Percentiles rank a stretch among this genome's conserved stretches.
Evolutionary conservation across 345 rosid genomes (phyloP).

Genomic region (Alliaria petiolata): DNA sequence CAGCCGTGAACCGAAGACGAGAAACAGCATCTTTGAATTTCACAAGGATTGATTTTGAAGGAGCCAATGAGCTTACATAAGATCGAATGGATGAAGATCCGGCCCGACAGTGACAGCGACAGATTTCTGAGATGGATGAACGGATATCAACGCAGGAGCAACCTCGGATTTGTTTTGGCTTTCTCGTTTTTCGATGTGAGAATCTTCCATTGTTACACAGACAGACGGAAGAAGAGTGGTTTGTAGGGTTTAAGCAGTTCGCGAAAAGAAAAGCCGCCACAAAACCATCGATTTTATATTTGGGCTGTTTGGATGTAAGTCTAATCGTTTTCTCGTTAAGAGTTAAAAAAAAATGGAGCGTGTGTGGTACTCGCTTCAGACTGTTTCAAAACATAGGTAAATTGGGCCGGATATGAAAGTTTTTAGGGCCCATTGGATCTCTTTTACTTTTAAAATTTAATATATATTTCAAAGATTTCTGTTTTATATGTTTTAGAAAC

Average conservation of each 20-base stretch:
- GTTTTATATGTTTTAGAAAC: too few relatives aligned
- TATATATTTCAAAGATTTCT: too few relatives aligned
- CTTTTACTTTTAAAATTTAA: too few relatives aligned
- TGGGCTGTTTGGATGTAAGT: neutral
- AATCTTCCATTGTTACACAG: slow-evolving; percentile 40
- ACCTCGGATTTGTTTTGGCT: slow-evolving; percentile 51
- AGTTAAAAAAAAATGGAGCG: neutral
- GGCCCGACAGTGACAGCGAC: slow-evolving; percentile 75
- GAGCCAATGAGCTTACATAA: slow-evolving; percentile 40
- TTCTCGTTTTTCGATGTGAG: slow-evolving; percentile 54
- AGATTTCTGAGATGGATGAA: slow-evolving; percentile 67
- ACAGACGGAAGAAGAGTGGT: neutral
- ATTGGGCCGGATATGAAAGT: neutral
- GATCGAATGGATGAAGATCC: slow-evolving; percentile 82
- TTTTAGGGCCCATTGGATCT: too few relatives aligned
- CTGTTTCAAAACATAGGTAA: neutral
- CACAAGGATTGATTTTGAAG: neutral
- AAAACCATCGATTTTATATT: neutral
- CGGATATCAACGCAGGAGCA: slow-evolving; percentile 73
- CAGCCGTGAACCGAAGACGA: neutral
- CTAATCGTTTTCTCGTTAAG: neutral
- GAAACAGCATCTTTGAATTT: neutral
- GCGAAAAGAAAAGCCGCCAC: neutral
- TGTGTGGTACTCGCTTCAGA: neutral
- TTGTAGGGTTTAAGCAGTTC: slow-evolving; percentile 33